Evolutionary conservation across 2,329 filamentous ascomycete species (phyloP).

Genomic region (Xylariaceae sp.): DNA sequence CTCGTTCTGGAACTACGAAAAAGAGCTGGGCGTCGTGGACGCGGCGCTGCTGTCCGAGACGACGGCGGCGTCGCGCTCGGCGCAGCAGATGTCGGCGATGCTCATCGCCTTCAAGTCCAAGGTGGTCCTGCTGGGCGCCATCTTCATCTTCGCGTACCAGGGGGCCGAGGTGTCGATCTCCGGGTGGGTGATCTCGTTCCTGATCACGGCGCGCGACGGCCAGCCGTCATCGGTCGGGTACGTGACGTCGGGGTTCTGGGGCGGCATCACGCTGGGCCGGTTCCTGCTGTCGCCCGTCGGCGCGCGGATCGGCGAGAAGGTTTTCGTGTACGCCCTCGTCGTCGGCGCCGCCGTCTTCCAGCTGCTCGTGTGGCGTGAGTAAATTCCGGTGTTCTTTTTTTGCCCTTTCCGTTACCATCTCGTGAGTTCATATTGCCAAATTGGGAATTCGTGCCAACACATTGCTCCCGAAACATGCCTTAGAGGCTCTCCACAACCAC

Average conservation of each 20-base stretch:
- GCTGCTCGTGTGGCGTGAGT: conserved; percentile 79
- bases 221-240: conserved; percentile 75
- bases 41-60: conserved; percentile 14
- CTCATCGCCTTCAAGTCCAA: conserved; percentile 52
- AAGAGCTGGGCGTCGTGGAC: conserved; percentile 51
- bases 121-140: conserved; percentile 71
- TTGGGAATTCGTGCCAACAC: too few relatives aligned
- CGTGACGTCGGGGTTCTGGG: conserved; percentile 74
- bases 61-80: conserved; percentile 14
- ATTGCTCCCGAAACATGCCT: too few relatives aligned
- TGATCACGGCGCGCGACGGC: conserved; percentile 72
- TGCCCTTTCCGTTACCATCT: too few relatives aligned
- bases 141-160: conserved; percentile 87
- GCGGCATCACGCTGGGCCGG: conserved; percentile 74
- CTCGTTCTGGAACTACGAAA: conserved; percentile 72
- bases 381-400: too few relatives aligned
- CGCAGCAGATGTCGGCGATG: conserved; percentile 45
- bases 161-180: conserved; percentile 83
- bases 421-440: too few relatives aligned
- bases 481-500: too few relatives aligned
- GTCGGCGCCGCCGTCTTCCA: conserved; percentile 68
- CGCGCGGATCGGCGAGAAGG: conserved; percentile 69
- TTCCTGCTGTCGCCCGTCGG: conserved; percentile 71
- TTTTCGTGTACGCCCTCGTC: conserved; percentile 66
- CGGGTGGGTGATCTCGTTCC: conserved; percentile 85